A percentile compares a stretch with the other conserved stretches of the same genome.
Evolutionary conservation across 2,329 filamentous ascomycete species (phyloP).

Genomic region (Talaromyces sp.): DNA sequence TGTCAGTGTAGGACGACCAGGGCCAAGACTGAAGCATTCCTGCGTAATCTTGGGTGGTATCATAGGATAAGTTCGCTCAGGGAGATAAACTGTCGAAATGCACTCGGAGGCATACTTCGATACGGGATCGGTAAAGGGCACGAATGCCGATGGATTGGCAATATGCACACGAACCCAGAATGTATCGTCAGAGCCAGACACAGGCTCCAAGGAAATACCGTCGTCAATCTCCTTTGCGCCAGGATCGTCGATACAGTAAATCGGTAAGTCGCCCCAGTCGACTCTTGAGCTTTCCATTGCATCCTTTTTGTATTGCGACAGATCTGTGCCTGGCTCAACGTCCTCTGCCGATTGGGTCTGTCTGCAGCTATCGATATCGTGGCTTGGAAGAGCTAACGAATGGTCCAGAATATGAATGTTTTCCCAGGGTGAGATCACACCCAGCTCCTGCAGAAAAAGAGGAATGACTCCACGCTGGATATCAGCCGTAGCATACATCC

Average conservation of each 20-base stretch:
- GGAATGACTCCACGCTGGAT: constrained; percentile 36
- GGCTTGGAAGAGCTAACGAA: constrained; percentile 48
- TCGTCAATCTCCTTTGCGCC: constrained; percentile 58
- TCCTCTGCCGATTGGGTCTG: constrained; percentile 18
- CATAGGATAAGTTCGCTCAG: constrained; percentile 54
- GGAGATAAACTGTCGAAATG: constrained; percentile 49
- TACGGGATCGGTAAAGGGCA: constrained; percentile 46
- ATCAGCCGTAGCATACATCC: constrained; percentile 47
- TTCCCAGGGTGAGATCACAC: constrained; percentile 55
- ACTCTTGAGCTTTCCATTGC: constrained; percentile 52
- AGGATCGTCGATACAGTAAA: constrained; percentile 56
- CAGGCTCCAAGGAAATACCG: constrained; percentile 53
- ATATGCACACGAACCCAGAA: constrained; percentile 60
- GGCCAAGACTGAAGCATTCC: constrained; percentile 50
- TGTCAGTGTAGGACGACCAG: constrained; percentile 53
- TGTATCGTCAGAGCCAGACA: constrained; percentile 38
- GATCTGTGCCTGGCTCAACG: constrained; percentile 2
- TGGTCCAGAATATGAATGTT: constrained; percentile 50
- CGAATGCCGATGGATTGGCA: constrained; percentile 60
- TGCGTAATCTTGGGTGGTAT: constrained; percentile 47
- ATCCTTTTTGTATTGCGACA: constrained; percentile 33
- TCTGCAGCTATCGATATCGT: constrained; percentile 29
- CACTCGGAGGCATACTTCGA: constrained; percentile 53
- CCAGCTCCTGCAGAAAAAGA: constrained; percentile 57
- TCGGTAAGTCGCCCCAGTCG: constrained; percentile 53